Base-by-base conservation (phyloP, 345 rosid genomes). In the Moricandia arvensis region DNA sequence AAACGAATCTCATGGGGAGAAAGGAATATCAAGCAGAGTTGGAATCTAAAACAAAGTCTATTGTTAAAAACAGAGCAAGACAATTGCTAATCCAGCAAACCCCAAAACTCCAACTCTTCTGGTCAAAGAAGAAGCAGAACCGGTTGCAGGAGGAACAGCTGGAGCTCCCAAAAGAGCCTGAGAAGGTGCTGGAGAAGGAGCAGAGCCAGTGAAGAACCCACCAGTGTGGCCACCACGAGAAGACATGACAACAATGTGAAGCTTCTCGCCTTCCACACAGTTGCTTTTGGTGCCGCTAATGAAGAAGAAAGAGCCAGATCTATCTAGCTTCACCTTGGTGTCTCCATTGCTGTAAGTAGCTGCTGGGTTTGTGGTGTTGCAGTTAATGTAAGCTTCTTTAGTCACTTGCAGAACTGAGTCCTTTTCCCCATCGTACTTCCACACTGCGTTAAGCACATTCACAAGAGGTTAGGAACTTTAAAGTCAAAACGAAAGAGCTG, bases 401-500 rank as follows among this genome's bases (percentile, higher is more conserved):
- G 80, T 81, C 73, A 81, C 79, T 47, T 69, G 79, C 8, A 81
- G 69, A 62, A 73, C 81, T 0, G 81, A 81, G 78, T 95, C 97
- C 35, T 84, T 87, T 18, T 68, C 83, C 3, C 85, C 80, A 45
- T 92, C 88, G 51, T 87, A 91, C 70, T 86, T 89, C 91, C 91
- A 91, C 57, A 85, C 93, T 89, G 21, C 51, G 31, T 59, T 4
- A 38, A 45, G 38, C 55, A 75, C 5, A 54, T 27, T 41, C 24
- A 15, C 16, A 54, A n/a, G 17, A 16, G 66, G 18, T 31, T 8
- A 16, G 0, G 29, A 34, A 37, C 12, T 29, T 17, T 3, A 27
- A 4, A 41, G 5, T 54, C 8, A 0, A 17, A 54, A 54, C 3
- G 11, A 15, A 45, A 10, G 43, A 38, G 24, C 5, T 60, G 55